These are phyloP conservation scores for Rheum nobile DNA, from an alignment of 148 eudicot genomes.

Conservation along the genomic window DNA sequence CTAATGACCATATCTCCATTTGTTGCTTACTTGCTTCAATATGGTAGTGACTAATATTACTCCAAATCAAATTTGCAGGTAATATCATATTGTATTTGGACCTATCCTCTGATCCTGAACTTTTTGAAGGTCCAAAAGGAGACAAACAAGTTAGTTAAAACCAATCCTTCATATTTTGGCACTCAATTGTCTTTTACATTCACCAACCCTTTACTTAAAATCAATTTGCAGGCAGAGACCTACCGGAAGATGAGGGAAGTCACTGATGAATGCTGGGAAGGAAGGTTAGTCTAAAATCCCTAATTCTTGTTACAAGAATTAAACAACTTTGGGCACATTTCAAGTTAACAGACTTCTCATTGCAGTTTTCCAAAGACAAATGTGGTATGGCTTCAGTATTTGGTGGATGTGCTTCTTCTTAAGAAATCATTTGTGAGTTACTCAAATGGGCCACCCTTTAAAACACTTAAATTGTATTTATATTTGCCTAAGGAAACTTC, in stretches of 20 bases:
- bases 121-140: conserved; percentile 83
- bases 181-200: neutral
- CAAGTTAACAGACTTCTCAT: neutral
- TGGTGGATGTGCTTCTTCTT: conserved; percentile 63
- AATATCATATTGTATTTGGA: conserved; percentile 76
- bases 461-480: neutral
- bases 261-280: conserved; percentile 92
- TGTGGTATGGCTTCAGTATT: conserved; percentile 84
- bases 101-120: conserved; percentile 80
- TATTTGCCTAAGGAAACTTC: neutral
- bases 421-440: conserved; percentile 79
- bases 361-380: conserved; percentile 94
- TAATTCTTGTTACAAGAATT: neutral
- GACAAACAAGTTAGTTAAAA: conserved; percentile 71
- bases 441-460: neutral
- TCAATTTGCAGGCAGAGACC: conserved; percentile 67
- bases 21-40: conserved; percentile 1
- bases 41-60: conserved; percentile 4
- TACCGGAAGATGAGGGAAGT: conserved; percentile 83
- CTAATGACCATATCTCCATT: neutral
- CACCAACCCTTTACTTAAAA: neutral
- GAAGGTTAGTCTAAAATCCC: conserved; percentile 39
- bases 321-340: neutral
- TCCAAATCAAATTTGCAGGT: conserved; percentile 32
- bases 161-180: neutral